phyloP scores from a whole-genome alignment of 2,329 filamentous ascomycete species.

The Metarhizium rileyi region DNA sequence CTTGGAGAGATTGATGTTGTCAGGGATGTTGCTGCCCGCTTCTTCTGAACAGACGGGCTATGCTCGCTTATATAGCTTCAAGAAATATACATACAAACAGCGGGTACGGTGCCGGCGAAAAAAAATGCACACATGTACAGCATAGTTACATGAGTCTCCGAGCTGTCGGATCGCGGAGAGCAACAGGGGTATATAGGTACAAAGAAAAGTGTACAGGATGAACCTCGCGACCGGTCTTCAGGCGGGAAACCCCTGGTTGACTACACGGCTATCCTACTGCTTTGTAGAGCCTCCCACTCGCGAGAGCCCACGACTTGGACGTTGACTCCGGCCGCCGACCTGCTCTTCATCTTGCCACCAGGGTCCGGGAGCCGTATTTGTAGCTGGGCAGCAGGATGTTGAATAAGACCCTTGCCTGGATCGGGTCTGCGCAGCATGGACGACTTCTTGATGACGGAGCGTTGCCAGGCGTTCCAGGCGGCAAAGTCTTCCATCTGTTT shows the following conservation, averaged over 20 bases:
- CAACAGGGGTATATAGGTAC: neutral
- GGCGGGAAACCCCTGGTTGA: constrained; percentile 3
- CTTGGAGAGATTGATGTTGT: too few relatives aligned
- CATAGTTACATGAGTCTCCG: neutral
- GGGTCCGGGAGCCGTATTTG: constrained; percentile 39
- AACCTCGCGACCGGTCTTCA: neutral
- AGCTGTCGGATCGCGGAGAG: neutral
- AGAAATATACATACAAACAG: neutral
- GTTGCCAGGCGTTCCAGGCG: constrained; percentile 49
- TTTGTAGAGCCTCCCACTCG: constrained; percentile 47
- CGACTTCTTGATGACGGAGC: constrained; percentile 44
- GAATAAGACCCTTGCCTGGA: constrained; percentile 7
- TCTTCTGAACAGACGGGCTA: too few relatives aligned
- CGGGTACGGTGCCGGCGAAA: neutral
- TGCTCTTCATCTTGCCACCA: constrained; percentile 34
- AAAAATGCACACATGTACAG: neutral
- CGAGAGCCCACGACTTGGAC: constrained; percentile 43
- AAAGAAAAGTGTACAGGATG: neutral
- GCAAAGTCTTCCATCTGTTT: constrained; percentile 56
- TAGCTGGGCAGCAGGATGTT: constrained; percentile 34
- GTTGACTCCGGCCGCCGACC: constrained; percentile 16
- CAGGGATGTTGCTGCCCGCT: too few relatives aligned
- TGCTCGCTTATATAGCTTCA: neutral
- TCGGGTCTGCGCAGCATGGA: constrained; percentile 25
- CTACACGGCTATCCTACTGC: constrained; percentile 24